phyloP scores from a whole-genome alignment of 495 filamentous ascomycete genomes.

The Tuber calosporum region DNA sequence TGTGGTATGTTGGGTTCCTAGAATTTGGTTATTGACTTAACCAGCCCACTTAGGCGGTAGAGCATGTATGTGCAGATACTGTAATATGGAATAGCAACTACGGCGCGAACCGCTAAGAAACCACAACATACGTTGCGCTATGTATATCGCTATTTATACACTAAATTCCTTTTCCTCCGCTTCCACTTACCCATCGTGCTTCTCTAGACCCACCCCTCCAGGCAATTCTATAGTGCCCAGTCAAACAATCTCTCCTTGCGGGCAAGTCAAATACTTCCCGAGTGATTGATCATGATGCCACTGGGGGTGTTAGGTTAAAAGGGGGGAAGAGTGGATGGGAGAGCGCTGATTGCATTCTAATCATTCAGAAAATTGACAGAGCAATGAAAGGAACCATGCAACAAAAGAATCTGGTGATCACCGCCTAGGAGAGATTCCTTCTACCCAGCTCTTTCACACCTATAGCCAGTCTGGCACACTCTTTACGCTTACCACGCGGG shows the following conservation, averaged over 20 bases:
- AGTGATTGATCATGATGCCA: not conserved
- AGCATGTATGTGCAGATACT: not conserved
- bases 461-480: no score
- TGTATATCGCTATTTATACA: not conserved
- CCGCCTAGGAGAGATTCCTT: no score
- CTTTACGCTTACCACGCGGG: no score
- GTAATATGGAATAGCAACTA: not conserved
- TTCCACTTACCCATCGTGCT: not conserved
- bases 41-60: not conserved
- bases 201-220: not conserved
- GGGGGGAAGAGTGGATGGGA: no score
- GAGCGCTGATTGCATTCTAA: no score
- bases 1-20: not conserved
- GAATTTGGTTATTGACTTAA: not conserved
- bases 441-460: no score
- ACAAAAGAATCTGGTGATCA: no score
- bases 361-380: no score
- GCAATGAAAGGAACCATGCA: no score
- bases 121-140: not conserved
- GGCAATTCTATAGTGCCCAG: not conserved
- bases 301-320: no score
- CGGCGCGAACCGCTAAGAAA: not conserved
- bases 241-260: not conserved
- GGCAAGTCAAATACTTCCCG: not conserved
- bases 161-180: not conserved